A percentile compares a stretch with the other conserved stretches of the same genome.
These are phyloP conservation scores for Fusarium veterinarium DNA, from an alignment of 2,329 filamentous ascomycete genomes.

Conservation along the genomic window DNA sequence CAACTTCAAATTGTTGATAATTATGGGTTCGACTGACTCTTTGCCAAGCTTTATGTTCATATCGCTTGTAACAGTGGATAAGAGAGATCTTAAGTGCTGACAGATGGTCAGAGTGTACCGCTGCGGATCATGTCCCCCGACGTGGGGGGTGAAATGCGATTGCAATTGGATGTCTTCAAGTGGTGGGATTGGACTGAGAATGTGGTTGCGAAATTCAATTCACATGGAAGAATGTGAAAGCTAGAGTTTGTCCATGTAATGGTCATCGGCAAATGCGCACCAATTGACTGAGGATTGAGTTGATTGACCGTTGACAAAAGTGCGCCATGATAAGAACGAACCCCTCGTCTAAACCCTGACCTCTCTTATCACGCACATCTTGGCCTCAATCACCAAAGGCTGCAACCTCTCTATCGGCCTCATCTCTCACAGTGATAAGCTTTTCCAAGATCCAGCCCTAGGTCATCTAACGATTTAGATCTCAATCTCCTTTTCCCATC, in stretches of 20 bases:
- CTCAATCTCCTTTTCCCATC: not conserved
- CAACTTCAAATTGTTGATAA: not conserved
- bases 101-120: constrained; percentile 15
- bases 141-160: not conserved
- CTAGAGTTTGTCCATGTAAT: not conserved
- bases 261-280: not conserved
- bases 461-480: not conserved
- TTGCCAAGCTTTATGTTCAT: not conserved
- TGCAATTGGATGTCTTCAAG: not conserved
- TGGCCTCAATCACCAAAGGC: not conserved
- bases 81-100: not conserved
- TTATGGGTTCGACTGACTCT: not conserved
- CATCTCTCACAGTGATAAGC: constrained; percentile 3
- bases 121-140: not conserved
- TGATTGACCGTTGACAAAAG: not conserved
- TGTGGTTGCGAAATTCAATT: not conserved
- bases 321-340: not conserved
- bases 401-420: not conserved
- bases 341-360: constrained; percentile 3
- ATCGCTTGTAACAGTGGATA: constrained; percentile 2
- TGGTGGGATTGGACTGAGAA: not conserved
- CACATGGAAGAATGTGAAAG: not conserved
- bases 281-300: not conserved
- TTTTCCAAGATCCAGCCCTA: constrained; percentile 5
- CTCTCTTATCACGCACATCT: constrained; percentile 1